phyloP scores from a whole-genome alignment of 176 grass and related monocot species.

The Puya raimondii region DNA sequence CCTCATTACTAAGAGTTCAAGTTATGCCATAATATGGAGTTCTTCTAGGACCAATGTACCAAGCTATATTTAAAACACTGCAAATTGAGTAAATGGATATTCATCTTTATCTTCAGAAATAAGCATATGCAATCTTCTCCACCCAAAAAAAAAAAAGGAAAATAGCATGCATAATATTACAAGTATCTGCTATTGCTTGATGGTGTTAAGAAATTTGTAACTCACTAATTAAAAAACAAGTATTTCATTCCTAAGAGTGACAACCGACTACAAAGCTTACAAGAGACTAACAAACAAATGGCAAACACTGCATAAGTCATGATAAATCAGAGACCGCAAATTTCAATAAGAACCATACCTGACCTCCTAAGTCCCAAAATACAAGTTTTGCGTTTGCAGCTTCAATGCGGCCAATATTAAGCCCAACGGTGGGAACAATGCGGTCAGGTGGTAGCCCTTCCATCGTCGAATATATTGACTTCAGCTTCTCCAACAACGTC shows the following conservation, averaged over 20 bases:
- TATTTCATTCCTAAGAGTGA: too few relatives aligned
- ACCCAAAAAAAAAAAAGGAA: too few relatives aligned
- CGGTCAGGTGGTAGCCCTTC: slow-evolving; percentile 73
- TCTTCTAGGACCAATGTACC: not conserved
- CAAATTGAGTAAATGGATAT: not conserved
- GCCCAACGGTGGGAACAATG: slow-evolving; percentile 92
- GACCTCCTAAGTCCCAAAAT: slow-evolving; percentile 99
- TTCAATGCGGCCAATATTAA: slow-evolving; percentile 96
- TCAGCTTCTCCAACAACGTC: slow-evolving; percentile 97
- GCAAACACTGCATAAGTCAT: not conserved
- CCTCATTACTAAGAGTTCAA: not conserved
- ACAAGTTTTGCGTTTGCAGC: slow-evolving; percentile 82
- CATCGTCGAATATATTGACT: slow-evolving; percentile 65
- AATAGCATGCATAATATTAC: too few relatives aligned
- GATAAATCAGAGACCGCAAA: not conserved
- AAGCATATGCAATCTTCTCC: too few relatives aligned
- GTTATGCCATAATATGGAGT: not conserved
- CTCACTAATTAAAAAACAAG: too few relatives aligned
- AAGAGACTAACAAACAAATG: too few relatives aligned
- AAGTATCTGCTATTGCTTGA: too few relatives aligned
- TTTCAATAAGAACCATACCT: slow-evolving; percentile 43
- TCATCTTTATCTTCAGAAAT: too few relatives aligned
- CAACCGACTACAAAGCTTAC: too few relatives aligned
- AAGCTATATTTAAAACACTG: not conserved
- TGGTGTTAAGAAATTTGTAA: too few relatives aligned